A percentile compares a stretch with the other conserved stretches of the same genome.
These are phyloP conservation scores for Xylaria intraflava DNA, from an alignment of 495 filamentous ascomycete species.

Conservation along the genomic window DNA sequence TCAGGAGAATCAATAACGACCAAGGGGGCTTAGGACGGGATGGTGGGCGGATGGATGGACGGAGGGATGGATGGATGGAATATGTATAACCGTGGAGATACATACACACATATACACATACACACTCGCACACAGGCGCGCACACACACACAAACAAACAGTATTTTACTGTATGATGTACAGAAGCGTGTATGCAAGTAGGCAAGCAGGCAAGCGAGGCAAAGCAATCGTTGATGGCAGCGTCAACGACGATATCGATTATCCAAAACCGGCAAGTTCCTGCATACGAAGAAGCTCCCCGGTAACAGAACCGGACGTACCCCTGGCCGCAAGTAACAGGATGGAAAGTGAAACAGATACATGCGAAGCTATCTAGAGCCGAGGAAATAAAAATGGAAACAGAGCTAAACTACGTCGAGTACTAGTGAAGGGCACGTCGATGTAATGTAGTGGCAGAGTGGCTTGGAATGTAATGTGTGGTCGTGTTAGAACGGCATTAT, in stretches of 20 bases:
- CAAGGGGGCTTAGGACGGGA: conserved; percentile 3
- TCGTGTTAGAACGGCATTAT: too few relatives aligned
- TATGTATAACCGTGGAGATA: too few relatives aligned
- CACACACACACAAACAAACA: too few relatives aligned
- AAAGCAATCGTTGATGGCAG: background rate
- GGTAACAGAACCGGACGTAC: too few relatives aligned
- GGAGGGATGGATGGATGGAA: background rate
- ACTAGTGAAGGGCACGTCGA: background rate
- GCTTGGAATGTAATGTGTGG: background rate
- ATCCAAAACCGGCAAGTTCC: background rate
- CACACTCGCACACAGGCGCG: too few relatives aligned
- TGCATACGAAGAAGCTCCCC: too few relatives aligned
- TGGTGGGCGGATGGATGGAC: background rate
- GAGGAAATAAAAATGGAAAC: background rate
- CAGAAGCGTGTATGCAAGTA: background rate
- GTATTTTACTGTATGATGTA: background rate
- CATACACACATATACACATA: too few relatives aligned
- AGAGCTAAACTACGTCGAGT: background rate
- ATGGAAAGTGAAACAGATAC: too few relatives aligned
- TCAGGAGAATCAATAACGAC: conserved; percentile 1
- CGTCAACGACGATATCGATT: background rate
- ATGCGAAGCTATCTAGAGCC: background rate
- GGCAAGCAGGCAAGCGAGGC: background rate
- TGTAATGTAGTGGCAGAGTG: background rate
- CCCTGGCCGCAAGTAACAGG: too few relatives aligned